Percentiles rank a stretch among this genome's conserved stretches.
phyloP scores from a whole-genome alignment of 192 early-diverging fungal species.

The Podila horticola region DNA sequence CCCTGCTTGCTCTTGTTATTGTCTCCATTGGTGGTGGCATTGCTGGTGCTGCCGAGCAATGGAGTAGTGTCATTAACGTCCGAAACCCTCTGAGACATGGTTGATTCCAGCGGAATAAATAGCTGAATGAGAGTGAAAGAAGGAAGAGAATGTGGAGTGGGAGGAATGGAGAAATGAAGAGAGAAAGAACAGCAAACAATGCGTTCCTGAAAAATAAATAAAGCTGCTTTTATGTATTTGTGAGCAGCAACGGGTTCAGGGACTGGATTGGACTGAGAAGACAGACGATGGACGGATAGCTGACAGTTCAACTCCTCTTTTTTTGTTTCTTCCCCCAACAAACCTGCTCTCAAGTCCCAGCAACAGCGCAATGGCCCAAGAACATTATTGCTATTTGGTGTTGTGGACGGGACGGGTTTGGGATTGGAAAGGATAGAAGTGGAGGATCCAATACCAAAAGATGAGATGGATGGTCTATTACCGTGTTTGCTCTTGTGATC shows the following conservation, averaged over 20 bases:
- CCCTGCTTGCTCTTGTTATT: constrained; percentile 4
- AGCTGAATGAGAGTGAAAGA: background rate
- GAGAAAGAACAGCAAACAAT: background rate
- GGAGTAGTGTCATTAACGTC: constrained; percentile 24
- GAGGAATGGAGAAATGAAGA: background rate
- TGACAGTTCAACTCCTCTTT: no score
- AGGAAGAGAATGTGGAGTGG: background rate
- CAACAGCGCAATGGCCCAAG: no score
- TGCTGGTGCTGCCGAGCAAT: constrained; percentile 33
- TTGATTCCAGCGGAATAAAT: background rate
- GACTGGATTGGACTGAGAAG: no score
- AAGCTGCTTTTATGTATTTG: background rate
- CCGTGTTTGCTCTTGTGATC: no score
- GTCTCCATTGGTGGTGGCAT: background rate
- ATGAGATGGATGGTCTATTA: no score
- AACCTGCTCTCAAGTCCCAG: no score
- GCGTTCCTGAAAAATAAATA: background rate
- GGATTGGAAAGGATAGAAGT: no score
- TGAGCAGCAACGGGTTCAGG: background rate
- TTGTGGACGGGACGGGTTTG: no score
- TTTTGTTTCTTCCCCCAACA: no score
- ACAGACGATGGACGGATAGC: no score
- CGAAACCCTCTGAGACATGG: constrained; percentile 3
- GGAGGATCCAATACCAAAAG: no score
- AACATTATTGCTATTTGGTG: no score